phyloP scores from a whole-genome alignment of 768 basidiomycete genomes.

The Tricholoma matsutake region DNA sequence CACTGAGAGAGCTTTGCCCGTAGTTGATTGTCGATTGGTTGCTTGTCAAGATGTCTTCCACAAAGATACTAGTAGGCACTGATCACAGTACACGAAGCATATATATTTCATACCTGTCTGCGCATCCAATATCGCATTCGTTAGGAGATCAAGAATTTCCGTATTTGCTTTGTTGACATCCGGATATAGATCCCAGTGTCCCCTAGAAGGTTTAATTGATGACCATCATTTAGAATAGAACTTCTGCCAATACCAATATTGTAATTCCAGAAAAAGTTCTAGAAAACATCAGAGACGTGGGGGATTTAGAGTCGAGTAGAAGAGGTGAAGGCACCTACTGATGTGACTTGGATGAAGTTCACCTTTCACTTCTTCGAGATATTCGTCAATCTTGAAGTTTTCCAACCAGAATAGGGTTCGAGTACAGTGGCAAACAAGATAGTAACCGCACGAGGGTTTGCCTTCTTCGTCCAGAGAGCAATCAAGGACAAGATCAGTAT shows the following conservation, averaged over 20 bases:
- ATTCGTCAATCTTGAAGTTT: conserved; percentile 22
- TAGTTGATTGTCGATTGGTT: neutral
- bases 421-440: conserved; percentile 36
- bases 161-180: conserved; percentile 21
- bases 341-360: conserved; percentile 23
- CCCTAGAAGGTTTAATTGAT: conserved; percentile 19
- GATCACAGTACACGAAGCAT: neutral
- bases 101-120: conserved; percentile 4
- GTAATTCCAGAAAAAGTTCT: conserved; percentile 33
- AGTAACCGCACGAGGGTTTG: conserved; percentile 36
- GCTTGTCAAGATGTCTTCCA: neutral
- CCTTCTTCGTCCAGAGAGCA: conserved; percentile 22
- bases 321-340: conserved; percentile 20
- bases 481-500: conserved; percentile 41
- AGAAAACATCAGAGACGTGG: neutral
- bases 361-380: conserved; percentile 20
- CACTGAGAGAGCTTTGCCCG: neutral
- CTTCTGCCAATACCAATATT: conserved; percentile 31
- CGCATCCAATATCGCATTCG: conserved; percentile 21
- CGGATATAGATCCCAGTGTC: conserved; percentile 33
- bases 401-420: conserved; percentile 46
- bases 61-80: neutral
- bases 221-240: neutral
- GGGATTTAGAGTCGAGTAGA: neutral
- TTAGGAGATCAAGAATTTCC: conserved; percentile 19